Percentiles rank a stretch among this genome's conserved stretches.
phyloP scores from a whole-genome alignment of 768 basidiomycete species.

The Pleurotus cornucopiae region DNA sequence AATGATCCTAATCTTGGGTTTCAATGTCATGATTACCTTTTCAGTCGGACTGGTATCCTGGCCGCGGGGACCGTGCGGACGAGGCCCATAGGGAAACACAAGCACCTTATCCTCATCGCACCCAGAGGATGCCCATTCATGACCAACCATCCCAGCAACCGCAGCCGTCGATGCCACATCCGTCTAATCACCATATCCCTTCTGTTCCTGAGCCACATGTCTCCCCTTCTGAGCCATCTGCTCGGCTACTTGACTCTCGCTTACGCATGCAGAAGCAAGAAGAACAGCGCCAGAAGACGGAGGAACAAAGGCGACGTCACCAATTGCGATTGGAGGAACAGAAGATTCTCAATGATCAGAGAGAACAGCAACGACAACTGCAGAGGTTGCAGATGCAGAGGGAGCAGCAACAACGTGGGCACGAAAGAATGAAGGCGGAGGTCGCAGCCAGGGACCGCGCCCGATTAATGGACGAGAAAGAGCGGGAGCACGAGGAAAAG shows the following conservation, averaged over 20 bases:
- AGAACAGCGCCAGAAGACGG: conserved; percentile 11
- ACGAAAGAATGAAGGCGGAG: conserved; percentile 21
- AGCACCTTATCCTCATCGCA: conserved; percentile 1
- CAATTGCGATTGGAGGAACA: conserved; percentile 15
- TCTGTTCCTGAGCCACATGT: background rate
- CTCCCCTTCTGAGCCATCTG: background rate
- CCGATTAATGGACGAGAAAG: conserved; percentile 15
- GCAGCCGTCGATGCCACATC: background rate
- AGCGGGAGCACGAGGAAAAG: conserved; percentile 1
- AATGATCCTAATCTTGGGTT: background rate
- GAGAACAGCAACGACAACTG: conserved; percentile 16
- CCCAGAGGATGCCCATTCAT: conserved; percentile 4
- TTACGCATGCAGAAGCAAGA: conserved; percentile 12
- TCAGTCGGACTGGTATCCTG: background rate
- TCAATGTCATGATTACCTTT: background rate
- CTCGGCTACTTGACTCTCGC: background rate
- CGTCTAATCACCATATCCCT: background rate
- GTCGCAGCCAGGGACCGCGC: conserved; percentile 18
- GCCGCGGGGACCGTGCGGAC: background rate
- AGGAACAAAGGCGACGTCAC: conserved; percentile 17
- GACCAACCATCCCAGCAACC: conserved; percentile 1
- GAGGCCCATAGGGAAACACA: background rate
- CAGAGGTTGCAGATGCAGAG: conserved; percentile 21
- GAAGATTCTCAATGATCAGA: conserved; percentile 14
- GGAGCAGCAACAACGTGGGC: conserved; percentile 18